Percentiles rank a stretch among this genome's conserved stretches.
Conservation (phyloP, 2,329 filamentous ascomycete genomes). For the Diaporthe humulicola region DNA sequence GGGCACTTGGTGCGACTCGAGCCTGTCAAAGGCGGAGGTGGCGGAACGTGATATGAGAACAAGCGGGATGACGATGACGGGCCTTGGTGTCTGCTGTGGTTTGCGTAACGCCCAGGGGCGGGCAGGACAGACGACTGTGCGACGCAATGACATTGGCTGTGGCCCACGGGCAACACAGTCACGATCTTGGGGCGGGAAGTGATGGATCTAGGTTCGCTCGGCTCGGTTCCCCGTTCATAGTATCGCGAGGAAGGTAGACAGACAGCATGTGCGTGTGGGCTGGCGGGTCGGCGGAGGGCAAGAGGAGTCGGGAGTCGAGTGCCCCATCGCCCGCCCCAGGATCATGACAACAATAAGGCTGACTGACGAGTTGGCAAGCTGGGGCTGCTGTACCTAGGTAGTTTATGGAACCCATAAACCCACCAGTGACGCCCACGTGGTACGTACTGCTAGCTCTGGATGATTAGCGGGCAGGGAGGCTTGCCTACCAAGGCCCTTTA, state of each 20-base stretch:
- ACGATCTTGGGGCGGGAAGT: neutral
- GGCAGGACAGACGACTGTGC: neutral
- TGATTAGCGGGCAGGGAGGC: constrained; percentile 8
- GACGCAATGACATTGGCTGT: neutral
- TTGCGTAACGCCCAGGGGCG: constrained; percentile 12
- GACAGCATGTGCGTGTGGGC: neutral
- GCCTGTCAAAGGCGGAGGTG: constrained; percentile 33
- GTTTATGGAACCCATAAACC: constrained; percentile 6
- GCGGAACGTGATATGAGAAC: constrained; percentile 31
- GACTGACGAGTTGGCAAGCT: constrained; percentile 3
- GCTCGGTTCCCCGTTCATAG: neutral
- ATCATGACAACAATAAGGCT: constrained; percentile 18
- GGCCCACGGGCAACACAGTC: neutral
- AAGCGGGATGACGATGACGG: constrained; percentile 4
- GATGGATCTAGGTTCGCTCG: constrained; percentile 5
- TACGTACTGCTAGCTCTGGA: constrained; percentile 13
- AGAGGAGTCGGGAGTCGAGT: neutral
- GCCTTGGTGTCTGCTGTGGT: neutral
- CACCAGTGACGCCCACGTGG: constrained; percentile 30
- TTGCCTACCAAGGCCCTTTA: neutral
- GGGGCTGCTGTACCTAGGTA: neutral
- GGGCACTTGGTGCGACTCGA: neutral
- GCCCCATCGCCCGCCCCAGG: neutral
- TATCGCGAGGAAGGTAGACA: neutral
- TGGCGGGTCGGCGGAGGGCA: neutral